Conservation (phyloP, 768 basidiomycete species). For the Calocera viscosa region DNA sequence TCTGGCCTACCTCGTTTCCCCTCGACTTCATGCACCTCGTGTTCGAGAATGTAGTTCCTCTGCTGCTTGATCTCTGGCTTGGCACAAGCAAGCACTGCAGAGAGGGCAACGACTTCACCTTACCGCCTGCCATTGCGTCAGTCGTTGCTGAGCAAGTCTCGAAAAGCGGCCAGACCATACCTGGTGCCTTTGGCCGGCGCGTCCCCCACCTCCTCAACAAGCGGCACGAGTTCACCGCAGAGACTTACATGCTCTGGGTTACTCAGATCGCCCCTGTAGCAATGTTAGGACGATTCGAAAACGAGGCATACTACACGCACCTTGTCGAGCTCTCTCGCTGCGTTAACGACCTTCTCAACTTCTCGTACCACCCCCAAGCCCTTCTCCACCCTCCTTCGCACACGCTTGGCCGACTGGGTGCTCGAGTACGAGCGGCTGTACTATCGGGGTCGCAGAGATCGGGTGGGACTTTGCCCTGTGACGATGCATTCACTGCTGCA, state of each 20-base stretch:
- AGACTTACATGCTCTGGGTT: constrained; percentile 10
- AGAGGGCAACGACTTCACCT: not conserved
- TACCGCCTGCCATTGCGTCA: not conserved
- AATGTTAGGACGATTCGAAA: not conserved
- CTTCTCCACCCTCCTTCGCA: not conserved
- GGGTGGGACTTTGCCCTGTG: constrained; percentile 21
- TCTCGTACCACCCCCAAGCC: not conserved
- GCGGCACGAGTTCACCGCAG: constrained; percentile 2
- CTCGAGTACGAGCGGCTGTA: constrained; percentile 25
- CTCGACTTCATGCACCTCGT: constrained; percentile 19
- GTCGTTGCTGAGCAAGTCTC: constrained; percentile 9
- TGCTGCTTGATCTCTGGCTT: constrained; percentile 11
- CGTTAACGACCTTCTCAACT: constrained; percentile 4
- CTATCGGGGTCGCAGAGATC: not conserved
- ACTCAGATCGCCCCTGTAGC: constrained; percentile 11
- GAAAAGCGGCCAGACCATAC: constrained; percentile 10
- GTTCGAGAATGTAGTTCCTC: constrained; percentile 13
- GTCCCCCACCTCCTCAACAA: constrained; percentile 11
- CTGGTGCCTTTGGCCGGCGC: constrained; percentile 8
- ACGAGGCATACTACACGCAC: not conserved
- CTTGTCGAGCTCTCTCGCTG: not conserved
- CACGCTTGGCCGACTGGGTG: constrained; percentile 12
- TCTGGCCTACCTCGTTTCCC: constrained; percentile 10
- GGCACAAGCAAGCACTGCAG: constrained; percentile 6
- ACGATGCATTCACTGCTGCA: constrained; percentile 30